Base-by-base conservation (phyloP, 2,329 filamentous ascomycete genomes). In the Claviceps africana region DNA sequence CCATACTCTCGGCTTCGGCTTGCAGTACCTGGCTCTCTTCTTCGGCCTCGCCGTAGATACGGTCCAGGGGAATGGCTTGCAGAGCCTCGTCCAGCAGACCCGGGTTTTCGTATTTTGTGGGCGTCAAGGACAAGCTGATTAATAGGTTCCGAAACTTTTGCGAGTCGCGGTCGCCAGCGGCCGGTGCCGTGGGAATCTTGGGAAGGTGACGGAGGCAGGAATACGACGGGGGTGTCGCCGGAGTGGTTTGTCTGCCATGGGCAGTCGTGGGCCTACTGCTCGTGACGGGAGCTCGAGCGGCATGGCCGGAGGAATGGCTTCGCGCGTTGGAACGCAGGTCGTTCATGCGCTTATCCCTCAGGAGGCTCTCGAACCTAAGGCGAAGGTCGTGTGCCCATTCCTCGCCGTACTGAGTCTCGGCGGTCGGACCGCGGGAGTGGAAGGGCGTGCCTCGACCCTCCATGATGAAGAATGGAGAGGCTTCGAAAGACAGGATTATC, bases 71-170 rank as follows among this genome's bases (percentile, higher is more conserved):
- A 48, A 98, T 88, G 39, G 82, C 81, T 56, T 86, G 81, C 19
- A 98, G 72, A 4, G 91, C 93, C 67, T 97, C 91, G 65, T 98
- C 93, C 50, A 98, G 73, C 11, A 97, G 72, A 37, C 93, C 93
- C 0, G 93, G 91, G 67, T 98, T 97, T 69, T 98, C 93, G 72
- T 95, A 98, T 65, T 91, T 93, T 21, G 84, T 86, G 19, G 93
- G 93, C 46, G 89, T 95, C 54, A 86, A 77, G 17, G 91, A 95
- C 21, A 97, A 71, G 21, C 87, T 88, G 58, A 94, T 79, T 45
- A 97, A 77, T 55, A 94, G 78, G 68, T 85, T 95, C 60, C 85
- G 78, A 61, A 90, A 89, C 60, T 86, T 87, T 55, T 86, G 75
- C 1, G 84, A 86, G 21, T 78, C 74, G 52, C 77, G 70, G 65